Conservation (phyloP, 352 stramenopile species). For the Phytophthora crassamura region DNA sequence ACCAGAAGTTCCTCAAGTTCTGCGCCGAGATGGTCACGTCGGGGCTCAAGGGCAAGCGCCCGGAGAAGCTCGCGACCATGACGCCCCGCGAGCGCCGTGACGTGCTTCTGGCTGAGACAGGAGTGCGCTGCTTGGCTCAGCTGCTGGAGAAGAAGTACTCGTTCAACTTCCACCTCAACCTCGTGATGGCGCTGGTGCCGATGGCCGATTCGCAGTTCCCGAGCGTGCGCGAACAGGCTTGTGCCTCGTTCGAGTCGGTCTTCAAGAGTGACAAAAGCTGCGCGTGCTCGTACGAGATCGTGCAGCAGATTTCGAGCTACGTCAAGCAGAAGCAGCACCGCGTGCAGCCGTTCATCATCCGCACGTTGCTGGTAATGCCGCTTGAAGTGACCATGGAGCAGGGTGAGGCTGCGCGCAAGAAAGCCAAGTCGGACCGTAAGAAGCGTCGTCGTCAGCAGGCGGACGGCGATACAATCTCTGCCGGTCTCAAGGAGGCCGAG, state of each 20-base stretch:
- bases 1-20: slow-evolving; percentile 86
- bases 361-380: slow-evolving; percentile 79
- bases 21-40: slow-evolving; percentile 68
- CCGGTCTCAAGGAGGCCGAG: slow-evolving; percentile 95
- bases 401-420: slow-evolving; percentile 78
- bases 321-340: slow-evolving; percentile 87
- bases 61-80: slow-evolving; percentile 48
- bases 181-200: slow-evolving; percentile 83
- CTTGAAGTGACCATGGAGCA: slow-evolving; percentile 90
- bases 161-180: slow-evolving; percentile 89
- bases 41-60: slow-evolving; percentile 62
- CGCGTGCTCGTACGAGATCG: slow-evolving; percentile 69
- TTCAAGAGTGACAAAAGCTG: slow-evolving; percentile 83
- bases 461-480: slow-evolving; percentile 86
- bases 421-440: slow-evolving; percentile 85
- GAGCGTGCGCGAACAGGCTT: slow-evolving; percentile 60
- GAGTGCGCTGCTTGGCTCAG: slow-evolving; percentile 75
- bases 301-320: slow-evolving; percentile 86
- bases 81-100: slow-evolving; percentile 45
- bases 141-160: slow-evolving; percentile 85
- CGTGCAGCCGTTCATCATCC: slow-evolving; percentile 78
- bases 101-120: slow-evolving; percentile 73
- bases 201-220: slow-evolving; percentile 75
- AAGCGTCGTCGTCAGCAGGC: slow-evolving; percentile 81
- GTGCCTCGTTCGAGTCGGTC: slow-evolving; percentile 71